Conservation (phyloP, 2,329 filamentous ascomycete genomes). For the Didymella segeticola region DNA sequence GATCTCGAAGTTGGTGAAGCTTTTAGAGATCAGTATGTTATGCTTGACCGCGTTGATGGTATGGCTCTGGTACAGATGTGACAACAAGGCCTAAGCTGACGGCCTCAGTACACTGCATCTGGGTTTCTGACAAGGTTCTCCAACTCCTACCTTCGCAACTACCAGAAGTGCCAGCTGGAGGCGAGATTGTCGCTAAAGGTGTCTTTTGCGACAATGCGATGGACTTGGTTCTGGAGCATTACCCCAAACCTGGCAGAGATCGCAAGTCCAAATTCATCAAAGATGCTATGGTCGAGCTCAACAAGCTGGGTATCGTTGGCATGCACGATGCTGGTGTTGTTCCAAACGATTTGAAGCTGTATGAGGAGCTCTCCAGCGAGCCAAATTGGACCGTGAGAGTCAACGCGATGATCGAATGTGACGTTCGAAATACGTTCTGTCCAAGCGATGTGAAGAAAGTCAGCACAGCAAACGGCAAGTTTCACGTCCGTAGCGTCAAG, state of each 20-base stretch:
- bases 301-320: conserved; percentile 70
- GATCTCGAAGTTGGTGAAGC: conserved; percentile 62
- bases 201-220: conserved; percentile 79
- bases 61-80: not conserved
- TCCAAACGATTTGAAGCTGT: conserved; percentile 62
- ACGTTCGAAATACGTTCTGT: conserved; percentile 69
- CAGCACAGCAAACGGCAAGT: conserved; percentile 55
- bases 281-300: conserved; percentile 67
- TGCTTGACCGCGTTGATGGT: conserved; percentile 72
- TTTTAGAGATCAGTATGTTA: conserved; percentile 66
- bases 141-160: conserved; percentile 62
- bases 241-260: conserved; percentile 63
- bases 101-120: conserved; percentile 65
- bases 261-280: conserved; percentile 63
- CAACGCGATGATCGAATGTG: conserved; percentile 73
- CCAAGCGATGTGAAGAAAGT: conserved; percentile 58
- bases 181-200: conserved; percentile 70
- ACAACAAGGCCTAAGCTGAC: not conserved
- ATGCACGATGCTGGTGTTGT: conserved; percentile 72
- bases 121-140: conserved; percentile 71
- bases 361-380: conserved; percentile 58
- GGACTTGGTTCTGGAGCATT: conserved; percentile 64
- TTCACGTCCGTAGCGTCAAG: conserved; percentile 70
- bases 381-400: conserved; percentile 68
- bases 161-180: conserved; percentile 62